A percentile compares a stretch with the other conserved stretches of the same genome.
Evolutionary conservation across 129 eudicot genomes (phyloP).

Genomic region (sunflower (Helianthus annuus)): HanXRQr2.0-SUNRISE NC_035445.2:151296945-151297444

Average conservation of each 20-base stretch:
- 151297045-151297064: too few species aligned
- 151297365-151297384: slow-evolving; percentile 78
- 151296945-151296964: too few species aligned
- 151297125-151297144: too few species aligned
- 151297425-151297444: slow-evolving; percentile 63
- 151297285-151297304: slow-evolving; percentile 63
- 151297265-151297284: slow-evolving; percentile 73
- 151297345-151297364: slow-evolving; percentile 70
- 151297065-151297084: too few species aligned
- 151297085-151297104: too few species aligned
- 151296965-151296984: too few species aligned
- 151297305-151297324: slow-evolving; percentile 43
- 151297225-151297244: slow-evolving; percentile 66
- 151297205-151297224: slow-evolving; percentile 84
- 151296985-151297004: too few species aligned
- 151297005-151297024: too few species aligned
- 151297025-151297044: too few species aligned
- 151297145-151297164: too few species aligned
- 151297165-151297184: too few species aligned
- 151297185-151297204: background rate
- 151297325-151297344: slow-evolving; percentile 65
- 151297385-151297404: slow-evolving; percentile 91
- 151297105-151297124: too few species aligned
- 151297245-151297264: slow-evolving; percentile 52
- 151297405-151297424: slow-evolving; percentile 67